Evolutionary conservation across 1,284 basidiomycete genomes (phyloP), one percentile per base, ranked within the genome.

Genomic region (Rhodotorula sp.): DNA sequence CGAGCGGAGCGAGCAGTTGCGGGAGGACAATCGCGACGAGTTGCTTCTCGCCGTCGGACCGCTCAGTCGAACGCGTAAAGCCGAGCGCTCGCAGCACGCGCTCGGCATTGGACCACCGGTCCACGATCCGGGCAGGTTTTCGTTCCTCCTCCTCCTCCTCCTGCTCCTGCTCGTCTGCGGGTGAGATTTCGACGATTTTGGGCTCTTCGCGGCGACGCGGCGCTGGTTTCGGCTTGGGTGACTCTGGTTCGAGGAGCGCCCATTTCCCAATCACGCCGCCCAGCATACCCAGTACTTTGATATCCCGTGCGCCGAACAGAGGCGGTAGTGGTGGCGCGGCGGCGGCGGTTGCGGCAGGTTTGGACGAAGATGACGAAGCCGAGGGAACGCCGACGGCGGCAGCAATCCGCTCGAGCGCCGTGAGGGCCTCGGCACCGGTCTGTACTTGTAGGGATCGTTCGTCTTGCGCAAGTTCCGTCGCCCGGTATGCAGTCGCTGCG

Each of bases 201-300:
- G 49, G 46, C 52, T 47, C 29, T 29, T 47, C 5, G 39, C 23
- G 43, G 21, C 14, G 21, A 12, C 5, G 12, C 21, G 23, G 20
- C n/a, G 21, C 14, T 20, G 20, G 26, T 48, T 31, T 26, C 8
- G 39, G 10, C 39, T 21, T 21, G 21, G 29, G 57, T n/a, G 3
- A 23, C 47, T 39, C 26, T 26, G 54, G 54, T 14, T 51, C 6
- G 1, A 58, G 69, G 26, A 79, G n/a, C 3, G 69, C 73, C 78
- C 78, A 79, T 26, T 74, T 56, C 26, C 65, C 71, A 23, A 76
- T 63, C 58, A 79, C 49, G 20, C 68, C 74, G 3, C 65, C 68
- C 23, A 78, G 70, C 57, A 69, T 65, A 3, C 58, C 54, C 46
- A 79, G 52, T 14, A 67, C 59, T 29, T 77, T 77, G 46, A 43